A percentile compares a stretch with the other conserved stretches of the same genome.
phyloP scores from a whole-genome alignment of 23 red algal genomes.

The Gracilariopsis chorda region DNA sequence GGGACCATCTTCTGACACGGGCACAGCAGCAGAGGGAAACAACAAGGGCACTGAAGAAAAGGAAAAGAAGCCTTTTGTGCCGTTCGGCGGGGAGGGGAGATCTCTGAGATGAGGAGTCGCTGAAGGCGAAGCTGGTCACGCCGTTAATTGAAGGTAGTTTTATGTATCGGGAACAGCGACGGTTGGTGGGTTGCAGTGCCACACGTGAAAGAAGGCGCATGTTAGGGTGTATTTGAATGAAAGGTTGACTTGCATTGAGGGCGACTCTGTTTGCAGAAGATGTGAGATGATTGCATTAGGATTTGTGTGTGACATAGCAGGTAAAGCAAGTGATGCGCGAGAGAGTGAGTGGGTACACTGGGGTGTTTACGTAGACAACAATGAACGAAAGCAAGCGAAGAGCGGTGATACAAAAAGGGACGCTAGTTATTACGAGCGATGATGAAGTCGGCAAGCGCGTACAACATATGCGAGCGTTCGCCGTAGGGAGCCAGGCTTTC shows the following conservation, averaged over 20 bases:
- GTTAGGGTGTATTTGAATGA: not conserved
- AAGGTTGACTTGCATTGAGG: too few species aligned
- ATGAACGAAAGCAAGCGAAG: conserved; percentile 9
- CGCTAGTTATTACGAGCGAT: conserved; percentile 82
- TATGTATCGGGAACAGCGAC: too few species aligned
- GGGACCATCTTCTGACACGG: not conserved
- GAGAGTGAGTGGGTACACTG: too few species aligned
- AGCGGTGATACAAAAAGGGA: not conserved
- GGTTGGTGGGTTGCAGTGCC: too few species aligned
- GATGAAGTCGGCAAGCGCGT: conserved; percentile 93
- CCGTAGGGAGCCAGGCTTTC: conserved; percentile 71
- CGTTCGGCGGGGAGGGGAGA: conserved; percentile 66
- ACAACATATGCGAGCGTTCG: conserved; percentile 43
- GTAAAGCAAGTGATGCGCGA: too few species aligned
- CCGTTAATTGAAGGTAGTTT: too few species aligned
- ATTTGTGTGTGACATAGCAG: too few species aligned
- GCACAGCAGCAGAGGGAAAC: not conserved
- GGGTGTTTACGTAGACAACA: not conserved
- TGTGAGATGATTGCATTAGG: too few species aligned
- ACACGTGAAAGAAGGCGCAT: too few species aligned
- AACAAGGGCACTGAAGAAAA: conserved; percentile 22
- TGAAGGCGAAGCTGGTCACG: too few species aligned
- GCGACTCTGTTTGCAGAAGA: too few species aligned
- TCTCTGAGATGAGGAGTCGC: conserved; percentile 48
- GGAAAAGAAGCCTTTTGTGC: conserved; percentile 65